phyloP scores from a whole-genome alignment of 75 land plant genomes.

The Selaginella tamariscina region DNA sequence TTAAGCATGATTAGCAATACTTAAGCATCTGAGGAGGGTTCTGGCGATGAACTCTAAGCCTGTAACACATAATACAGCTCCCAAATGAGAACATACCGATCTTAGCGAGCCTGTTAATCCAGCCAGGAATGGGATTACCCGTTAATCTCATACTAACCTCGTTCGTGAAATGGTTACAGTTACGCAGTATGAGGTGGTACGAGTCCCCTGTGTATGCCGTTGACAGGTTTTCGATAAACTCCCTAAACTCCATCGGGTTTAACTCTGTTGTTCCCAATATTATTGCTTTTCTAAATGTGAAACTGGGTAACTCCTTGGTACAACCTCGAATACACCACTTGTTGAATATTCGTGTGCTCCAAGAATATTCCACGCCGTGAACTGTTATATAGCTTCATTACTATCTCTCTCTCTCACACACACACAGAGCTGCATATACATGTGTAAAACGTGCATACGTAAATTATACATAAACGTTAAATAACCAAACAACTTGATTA shows the following conservation, averaged over 20 bases:
- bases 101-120: constrained; percentile 55
- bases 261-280: constrained; percentile 29
- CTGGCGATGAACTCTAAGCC: background rate
- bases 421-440: too few relatives aligned
- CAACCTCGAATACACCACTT: constrained; percentile 70
- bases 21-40: background rate
- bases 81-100: constrained; percentile 24
- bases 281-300: constrained; percentile 35
- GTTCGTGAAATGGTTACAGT: constrained; percentile 66
- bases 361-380: constrained; percentile 47
- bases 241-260: constrained; percentile 32
- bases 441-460: too few relatives aligned
- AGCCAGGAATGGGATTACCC: constrained; percentile 38
- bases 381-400: too few relatives aligned
- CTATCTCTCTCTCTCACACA: too few relatives aligned
- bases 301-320: constrained; percentile 50
- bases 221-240: constrained; percentile 38
- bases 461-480: too few relatives aligned
- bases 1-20: background rate
- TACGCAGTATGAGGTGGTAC: constrained; percentile 49
- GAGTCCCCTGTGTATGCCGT: constrained; percentile 55
- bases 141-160: constrained; percentile 39
- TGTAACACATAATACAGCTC: background rate
- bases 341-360: constrained; percentile 64
- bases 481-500: too few relatives aligned